Conservation (phyloP, 495 filamentous ascomycete genomes). For the Penicillium simplicissimum region DNA sequence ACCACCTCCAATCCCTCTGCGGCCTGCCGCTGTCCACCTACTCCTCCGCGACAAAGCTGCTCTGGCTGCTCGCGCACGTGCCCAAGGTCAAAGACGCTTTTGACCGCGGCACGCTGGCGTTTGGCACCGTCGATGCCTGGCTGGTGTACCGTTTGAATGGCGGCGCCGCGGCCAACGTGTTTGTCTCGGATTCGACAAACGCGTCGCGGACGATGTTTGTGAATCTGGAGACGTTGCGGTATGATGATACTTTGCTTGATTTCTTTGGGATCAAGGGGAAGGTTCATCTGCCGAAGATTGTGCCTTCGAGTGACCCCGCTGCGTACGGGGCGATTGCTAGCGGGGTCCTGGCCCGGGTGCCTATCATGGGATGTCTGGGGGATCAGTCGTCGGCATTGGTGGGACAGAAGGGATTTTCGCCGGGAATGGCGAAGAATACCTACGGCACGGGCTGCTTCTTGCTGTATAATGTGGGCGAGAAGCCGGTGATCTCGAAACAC, state of each 20-base stretch:
- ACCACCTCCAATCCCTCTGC: conserved; percentile 69
- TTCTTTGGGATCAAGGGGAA: conserved; percentile 79
- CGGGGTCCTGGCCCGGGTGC: conserved; percentile 66
- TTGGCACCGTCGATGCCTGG: conserved; percentile 94
- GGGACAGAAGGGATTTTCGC: conserved; percentile 85
- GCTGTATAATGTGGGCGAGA: conserved; percentile 87
- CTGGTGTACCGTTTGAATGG: conserved; percentile 89
- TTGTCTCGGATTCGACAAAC: conserved; percentile 91
- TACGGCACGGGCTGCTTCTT: conserved; percentile 97
- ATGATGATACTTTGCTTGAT: conserved; percentile 75
- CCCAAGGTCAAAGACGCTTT: conserved; percentile 72
- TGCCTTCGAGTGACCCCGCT: conserved; percentile 75
- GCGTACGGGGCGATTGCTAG: conserved; percentile 69
- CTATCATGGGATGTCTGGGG: conserved; percentile 84
- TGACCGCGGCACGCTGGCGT: conserved; percentile 74
- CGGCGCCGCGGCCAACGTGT: conserved; percentile 64
- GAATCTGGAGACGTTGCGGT: conserved; percentile 81
- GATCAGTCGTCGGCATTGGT: conserved; percentile 94
- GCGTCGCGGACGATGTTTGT: conserved; percentile 97
- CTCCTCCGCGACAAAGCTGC: conserved; percentile 84
- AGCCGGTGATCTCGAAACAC: conserved; percentile 86
- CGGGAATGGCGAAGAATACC: conserved; percentile 92
- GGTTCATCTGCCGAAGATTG: conserved; percentile 78
- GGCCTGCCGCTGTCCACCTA: conserved; percentile 93
- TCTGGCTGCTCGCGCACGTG: conserved; percentile 82